phyloP scores from a whole-genome alignment of 1,139 yeast species.

The Pichia sp. region DNA sequence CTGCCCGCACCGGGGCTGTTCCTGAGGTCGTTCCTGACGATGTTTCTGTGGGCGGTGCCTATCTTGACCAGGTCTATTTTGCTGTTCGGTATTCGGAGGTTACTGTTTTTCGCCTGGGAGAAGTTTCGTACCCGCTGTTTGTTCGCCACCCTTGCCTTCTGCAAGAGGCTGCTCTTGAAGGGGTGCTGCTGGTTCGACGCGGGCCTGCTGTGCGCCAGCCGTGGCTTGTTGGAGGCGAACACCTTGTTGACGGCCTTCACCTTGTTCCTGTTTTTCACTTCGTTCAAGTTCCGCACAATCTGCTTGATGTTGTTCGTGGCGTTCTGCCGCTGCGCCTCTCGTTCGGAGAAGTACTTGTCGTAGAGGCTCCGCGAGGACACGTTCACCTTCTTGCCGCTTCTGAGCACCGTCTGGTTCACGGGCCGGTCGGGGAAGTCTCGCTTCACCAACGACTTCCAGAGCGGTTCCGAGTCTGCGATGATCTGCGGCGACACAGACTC shows the following conservation, averaged over 20 bases:
- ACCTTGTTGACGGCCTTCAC: slow-evolving; percentile 29
- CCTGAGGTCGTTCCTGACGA: background rate
- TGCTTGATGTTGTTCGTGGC: slow-evolving; percentile 29
- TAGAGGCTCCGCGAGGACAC: slow-evolving; percentile 27
- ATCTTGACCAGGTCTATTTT: slow-evolving; percentile 3
- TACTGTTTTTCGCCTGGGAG: slow-evolving; percentile 12
- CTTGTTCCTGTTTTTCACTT: slow-evolving; percentile 26
- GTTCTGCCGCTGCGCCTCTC: slow-evolving; percentile 25
- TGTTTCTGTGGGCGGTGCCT: background rate
- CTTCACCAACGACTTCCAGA: slow-evolving; percentile 32
- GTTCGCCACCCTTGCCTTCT: slow-evolving; percentile 31
- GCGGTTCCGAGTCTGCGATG: slow-evolving; percentile 24
- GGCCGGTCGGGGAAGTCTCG: slow-evolving; percentile 33
- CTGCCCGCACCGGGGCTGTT: too few species aligned
- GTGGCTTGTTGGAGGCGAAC: slow-evolving; percentile 20
- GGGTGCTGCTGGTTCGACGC: background rate
- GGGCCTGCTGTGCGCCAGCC: background rate
- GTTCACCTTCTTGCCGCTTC: slow-evolving; percentile 20
- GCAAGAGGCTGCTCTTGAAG: slow-evolving; percentile 29
- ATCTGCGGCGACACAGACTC: slow-evolving; percentile 33
- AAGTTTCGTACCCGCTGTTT: slow-evolving; percentile 27
- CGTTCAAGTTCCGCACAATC: slow-evolving; percentile 24
- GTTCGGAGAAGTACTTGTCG: slow-evolving; percentile 24
- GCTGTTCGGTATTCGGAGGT: background rate
- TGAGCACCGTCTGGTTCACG: slow-evolving; percentile 13